Evolutionary conservation across 192 early-diverging fungal genomes (phyloP).

Genomic region (Hyaloraphidium curvatum): DNA sequence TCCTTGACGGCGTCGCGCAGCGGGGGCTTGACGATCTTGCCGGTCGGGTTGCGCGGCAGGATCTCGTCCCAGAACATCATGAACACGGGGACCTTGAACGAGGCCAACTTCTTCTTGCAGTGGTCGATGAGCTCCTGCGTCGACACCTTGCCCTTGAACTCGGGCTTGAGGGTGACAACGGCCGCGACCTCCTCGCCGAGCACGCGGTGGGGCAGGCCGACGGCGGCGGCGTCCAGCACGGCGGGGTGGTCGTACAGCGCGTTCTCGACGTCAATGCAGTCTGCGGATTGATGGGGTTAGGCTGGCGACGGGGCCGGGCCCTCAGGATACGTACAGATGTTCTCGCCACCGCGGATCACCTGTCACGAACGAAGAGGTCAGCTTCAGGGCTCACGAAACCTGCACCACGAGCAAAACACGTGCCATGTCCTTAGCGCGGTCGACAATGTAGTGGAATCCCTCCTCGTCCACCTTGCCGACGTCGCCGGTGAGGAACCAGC

Average conservation of each 20-base stretch:
- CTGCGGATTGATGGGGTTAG: background rate
- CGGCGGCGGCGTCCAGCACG: constrained; percentile 5
- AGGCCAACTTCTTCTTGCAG: background rate
- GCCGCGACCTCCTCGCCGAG: constrained; percentile 11
- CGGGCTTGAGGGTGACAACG: background rate
- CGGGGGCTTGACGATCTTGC: background rate
- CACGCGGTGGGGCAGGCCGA: constrained; percentile 9
- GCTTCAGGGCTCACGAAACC: background rate
- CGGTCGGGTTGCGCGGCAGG: background rate
- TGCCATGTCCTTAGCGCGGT: constrained; percentile 12
- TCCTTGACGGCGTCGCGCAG: background rate
- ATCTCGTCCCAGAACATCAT: background rate
- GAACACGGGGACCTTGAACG: background rate
- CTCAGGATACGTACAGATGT: constrained; percentile 2
- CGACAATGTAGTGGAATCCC: constrained; percentile 8
- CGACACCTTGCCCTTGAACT: background rate
- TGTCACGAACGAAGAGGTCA: background rate
- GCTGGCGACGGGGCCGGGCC: background rate
- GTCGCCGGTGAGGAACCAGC: constrained; percentile 15
- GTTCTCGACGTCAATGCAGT: constrained; percentile 13
- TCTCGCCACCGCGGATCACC: constrained; percentile 14
- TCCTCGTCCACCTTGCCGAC: constrained; percentile 7
- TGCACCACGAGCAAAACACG: background rate
- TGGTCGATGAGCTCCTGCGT: background rate
- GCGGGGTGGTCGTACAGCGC: background rate